Evolutionary conservation across 345 rosid genomes (phyloP).

Genomic region (Erysimum cheiranthoides): DNA sequence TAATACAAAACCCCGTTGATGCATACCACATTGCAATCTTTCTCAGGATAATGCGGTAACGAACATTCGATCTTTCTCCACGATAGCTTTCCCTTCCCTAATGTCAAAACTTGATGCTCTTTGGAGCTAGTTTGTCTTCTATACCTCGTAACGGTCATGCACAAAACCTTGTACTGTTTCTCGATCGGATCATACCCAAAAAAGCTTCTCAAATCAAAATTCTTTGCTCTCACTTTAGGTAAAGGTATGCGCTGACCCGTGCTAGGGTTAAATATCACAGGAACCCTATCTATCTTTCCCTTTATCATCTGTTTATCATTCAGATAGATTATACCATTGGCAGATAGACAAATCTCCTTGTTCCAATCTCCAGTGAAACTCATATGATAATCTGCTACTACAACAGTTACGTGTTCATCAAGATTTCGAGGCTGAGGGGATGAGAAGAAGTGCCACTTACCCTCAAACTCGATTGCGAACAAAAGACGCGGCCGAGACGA

Average conservation of each 20-base stretch:
- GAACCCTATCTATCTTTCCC: background rate
- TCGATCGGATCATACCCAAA: slow-evolving; percentile 23
- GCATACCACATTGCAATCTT: background rate
- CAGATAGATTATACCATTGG: slow-evolving; percentile 4
- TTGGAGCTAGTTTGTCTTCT: background rate
- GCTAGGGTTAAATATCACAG: slow-evolving; percentile 25
- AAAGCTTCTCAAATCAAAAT: background rate
- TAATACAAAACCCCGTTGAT: background rate
- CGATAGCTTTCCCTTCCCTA: background rate
- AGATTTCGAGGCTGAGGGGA: no score
- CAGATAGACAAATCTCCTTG: no score
- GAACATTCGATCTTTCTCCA: slow-evolving; percentile 1
- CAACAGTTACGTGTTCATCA: no score
- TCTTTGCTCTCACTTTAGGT: background rate
- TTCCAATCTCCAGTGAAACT: no score
- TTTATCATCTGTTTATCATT: background rate
- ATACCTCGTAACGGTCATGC: background rate
- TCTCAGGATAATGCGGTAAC: background rate
- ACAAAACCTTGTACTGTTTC: slow-evolving; percentile 23
- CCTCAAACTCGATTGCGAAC: no score
- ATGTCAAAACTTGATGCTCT: slow-evolving; percentile 19
- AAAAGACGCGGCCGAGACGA: no score
- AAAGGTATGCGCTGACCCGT: background rate
- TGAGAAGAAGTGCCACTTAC: no score
- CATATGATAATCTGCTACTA: no score